phyloP scores from a whole-genome alignment of 2,329 filamentous ascomycete genomes.

The Colletotrichum caudatum region DNA sequence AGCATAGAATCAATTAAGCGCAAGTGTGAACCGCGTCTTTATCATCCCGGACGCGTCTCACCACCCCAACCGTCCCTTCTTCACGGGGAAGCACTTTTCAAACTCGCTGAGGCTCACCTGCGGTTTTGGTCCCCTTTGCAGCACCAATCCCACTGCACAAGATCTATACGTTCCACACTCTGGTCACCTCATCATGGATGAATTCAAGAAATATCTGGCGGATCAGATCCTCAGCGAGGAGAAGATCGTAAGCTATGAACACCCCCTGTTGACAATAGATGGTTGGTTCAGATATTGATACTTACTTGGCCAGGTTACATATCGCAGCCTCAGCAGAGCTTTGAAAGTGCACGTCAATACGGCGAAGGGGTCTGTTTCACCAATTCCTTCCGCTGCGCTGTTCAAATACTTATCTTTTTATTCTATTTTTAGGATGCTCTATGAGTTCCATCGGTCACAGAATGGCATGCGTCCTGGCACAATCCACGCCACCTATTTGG shows the following conservation, averaged over 20 bases:
- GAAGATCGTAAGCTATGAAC: conserved; percentile 68
- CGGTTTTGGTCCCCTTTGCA: background rate
- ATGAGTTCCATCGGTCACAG: conserved; percentile 84
- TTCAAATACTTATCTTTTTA: conserved; percentile 51
- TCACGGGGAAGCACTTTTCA: conserved; percentile 2
- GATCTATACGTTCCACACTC: background rate
- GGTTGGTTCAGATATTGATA: conserved; percentile 39
- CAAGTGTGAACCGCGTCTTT: conserved; percentile 26
- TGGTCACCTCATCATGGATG: conserved; percentile 59
- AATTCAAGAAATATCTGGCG: conserved; percentile 79
- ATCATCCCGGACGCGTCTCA: conserved; percentile 29
- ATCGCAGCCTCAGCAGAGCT: conserved; percentile 84
- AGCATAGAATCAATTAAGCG: conserved; percentile 39
- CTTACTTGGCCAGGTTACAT: conserved; percentile 75
- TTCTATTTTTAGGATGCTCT: conserved; percentile 75
- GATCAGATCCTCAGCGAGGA: conserved; percentile 82
- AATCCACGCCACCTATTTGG: conserved; percentile 91
- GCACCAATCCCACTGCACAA: too few species aligned
- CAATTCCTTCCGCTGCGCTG: conserved; percentile 13
- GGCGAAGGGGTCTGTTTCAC: conserved; percentile 81
- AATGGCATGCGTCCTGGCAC: conserved; percentile 79
- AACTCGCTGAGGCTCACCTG: background rate
- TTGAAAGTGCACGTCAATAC: conserved; percentile 86
- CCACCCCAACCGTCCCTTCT: conserved; percentile 5
- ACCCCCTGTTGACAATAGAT: background rate